These are phyloP conservation scores for Silene coronaria DNA, from an alignment of 179 eudicot genomes.

Conservation along the genomic window DNA sequence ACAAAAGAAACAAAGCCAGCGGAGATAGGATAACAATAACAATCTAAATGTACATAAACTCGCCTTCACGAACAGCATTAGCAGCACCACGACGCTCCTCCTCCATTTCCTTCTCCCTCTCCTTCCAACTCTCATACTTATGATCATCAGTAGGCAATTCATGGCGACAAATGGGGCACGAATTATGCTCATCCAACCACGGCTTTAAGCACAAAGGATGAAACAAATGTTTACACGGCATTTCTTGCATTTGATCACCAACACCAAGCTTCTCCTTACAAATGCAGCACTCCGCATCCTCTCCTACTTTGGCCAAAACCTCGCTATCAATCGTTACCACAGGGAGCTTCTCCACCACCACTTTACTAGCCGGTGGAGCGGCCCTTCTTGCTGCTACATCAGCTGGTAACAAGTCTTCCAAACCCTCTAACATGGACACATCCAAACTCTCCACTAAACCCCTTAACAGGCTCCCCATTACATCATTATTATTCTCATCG, in stretches of 20 bases:
- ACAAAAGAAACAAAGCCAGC: not conserved
- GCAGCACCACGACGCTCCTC: conserved; percentile 92
- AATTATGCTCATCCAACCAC: conserved; percentile 92
- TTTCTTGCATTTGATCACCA: conserved; percentile 78
- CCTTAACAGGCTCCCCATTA: conserved; percentile 33
- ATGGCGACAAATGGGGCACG: conserved; percentile 87
- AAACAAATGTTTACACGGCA: conserved; percentile 85
- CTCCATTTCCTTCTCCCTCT: conserved; percentile 45
- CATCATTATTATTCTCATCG: not conserved
- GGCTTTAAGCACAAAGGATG: conserved; percentile 93
- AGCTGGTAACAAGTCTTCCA: conserved; percentile 28
- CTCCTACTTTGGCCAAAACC: conserved; percentile 46
- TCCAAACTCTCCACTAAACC: conserved; percentile 58
- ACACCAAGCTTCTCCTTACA: conserved; percentile 72
- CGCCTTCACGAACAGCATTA: conserved; percentile 89
- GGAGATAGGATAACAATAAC: not conserved
- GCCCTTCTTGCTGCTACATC: conserved; percentile 33
- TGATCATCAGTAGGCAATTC: conserved; percentile 92
- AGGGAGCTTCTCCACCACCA: conserved; percentile 76
- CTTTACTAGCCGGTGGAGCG: conserved; percentile 89
- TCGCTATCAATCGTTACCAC: conserved; percentile 51
- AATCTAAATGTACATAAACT: conserved; percentile 76
- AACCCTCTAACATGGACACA: conserved; percentile 36
- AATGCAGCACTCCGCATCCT: conserved; percentile 73
- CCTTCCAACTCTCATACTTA: conserved; percentile 54